Conservation (phyloP, 2,329 filamentous ascomycete genomes). For the Curvularia hawaiiensis region DNA sequence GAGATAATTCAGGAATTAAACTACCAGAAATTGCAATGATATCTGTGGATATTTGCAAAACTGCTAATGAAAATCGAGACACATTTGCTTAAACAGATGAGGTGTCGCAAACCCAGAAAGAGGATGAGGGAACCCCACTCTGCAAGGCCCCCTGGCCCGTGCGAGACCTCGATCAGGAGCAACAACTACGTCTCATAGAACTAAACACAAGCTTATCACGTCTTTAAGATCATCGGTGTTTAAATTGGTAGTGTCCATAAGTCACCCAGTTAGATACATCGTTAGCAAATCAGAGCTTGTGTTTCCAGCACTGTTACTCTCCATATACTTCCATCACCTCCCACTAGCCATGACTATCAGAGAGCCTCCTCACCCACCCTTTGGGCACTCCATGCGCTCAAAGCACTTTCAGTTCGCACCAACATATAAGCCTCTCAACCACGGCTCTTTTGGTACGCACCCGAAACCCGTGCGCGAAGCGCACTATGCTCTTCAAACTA, state of each 20-base stretch:
- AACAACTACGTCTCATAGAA: not conserved
- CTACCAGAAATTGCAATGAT: too few species aligned
- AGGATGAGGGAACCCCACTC: not conserved
- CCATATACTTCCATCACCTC: not conserved
- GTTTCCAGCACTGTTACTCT: not conserved
- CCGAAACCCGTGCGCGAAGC: not conserved
- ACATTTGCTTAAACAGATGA: not conserved
- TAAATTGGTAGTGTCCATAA: not conserved
- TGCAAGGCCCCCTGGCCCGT: not conserved
- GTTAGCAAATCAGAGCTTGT: not conserved
- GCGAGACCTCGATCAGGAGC: not conserved
- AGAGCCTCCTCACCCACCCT: not conserved
- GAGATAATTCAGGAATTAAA: too few species aligned
- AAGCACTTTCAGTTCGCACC: not conserved
- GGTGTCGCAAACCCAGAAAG: not conserved
- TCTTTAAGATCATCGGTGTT: not conserved
- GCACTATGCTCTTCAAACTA: not conserved
- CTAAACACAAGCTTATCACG: not conserved
- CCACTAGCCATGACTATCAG: not conserved
- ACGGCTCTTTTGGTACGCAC: not conserved
- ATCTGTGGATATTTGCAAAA: too few species aligned
- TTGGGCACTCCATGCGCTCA: not conserved
- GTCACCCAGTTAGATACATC: not conserved
- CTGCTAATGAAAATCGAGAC: too few species aligned
- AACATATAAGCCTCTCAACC: not conserved